A percentile compares a stretch with the other conserved stretches of the same genome.
phyloP scores from a whole-genome alignment of 768 basidiomycete species.

The Tubosaeta sp. region DNA sequence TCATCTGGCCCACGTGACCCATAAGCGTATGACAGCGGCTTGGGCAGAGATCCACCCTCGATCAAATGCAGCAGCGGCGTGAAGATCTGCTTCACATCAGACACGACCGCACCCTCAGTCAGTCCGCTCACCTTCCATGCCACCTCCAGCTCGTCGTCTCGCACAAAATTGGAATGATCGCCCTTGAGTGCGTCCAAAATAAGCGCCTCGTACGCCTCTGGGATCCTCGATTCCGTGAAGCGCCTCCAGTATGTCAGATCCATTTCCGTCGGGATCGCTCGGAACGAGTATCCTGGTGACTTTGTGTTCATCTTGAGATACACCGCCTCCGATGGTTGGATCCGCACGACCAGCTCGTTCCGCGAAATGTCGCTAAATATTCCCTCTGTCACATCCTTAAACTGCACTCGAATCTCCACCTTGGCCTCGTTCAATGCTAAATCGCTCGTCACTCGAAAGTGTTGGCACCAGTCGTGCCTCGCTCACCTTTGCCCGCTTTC shows the following conservation, averaged over 20 bases:
- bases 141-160: constrained; percentile 93
- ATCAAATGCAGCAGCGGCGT: constrained; percentile 96
- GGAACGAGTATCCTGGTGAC: constrained; percentile 84
- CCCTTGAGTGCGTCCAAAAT: constrained; percentile 95
- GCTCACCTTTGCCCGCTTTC: constrained; percentile 93
- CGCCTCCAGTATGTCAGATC: constrained; percentile 97
- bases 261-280: constrained; percentile 94
- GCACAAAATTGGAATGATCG: constrained; percentile 99
- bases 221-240: constrained; percentile 87
- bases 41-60: constrained; percentile 65
- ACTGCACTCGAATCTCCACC: constrained; percentile 96
- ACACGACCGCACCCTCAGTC: not conserved
- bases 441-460: constrained; percentile 9
- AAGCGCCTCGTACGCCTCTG: constrained; percentile 94
- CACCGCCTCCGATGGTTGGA: constrained; percentile 93
- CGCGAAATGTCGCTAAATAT: constrained; percentile 96
- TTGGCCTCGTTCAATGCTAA: constrained; percentile 96
- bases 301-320: constrained; percentile 98
- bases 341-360: constrained; percentile 96
- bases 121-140: constrained; percentile 83
- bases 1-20: constrained; percentile 93
- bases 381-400: constrained; percentile 94
- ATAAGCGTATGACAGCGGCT: constrained; percentile 78
- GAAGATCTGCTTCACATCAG: constrained; percentile 62
- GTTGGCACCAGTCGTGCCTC: constrained; percentile 1